Conservation (phyloP, 495 filamentous ascomycete species). For the Hapsidospora chrysogenum region DNA sequence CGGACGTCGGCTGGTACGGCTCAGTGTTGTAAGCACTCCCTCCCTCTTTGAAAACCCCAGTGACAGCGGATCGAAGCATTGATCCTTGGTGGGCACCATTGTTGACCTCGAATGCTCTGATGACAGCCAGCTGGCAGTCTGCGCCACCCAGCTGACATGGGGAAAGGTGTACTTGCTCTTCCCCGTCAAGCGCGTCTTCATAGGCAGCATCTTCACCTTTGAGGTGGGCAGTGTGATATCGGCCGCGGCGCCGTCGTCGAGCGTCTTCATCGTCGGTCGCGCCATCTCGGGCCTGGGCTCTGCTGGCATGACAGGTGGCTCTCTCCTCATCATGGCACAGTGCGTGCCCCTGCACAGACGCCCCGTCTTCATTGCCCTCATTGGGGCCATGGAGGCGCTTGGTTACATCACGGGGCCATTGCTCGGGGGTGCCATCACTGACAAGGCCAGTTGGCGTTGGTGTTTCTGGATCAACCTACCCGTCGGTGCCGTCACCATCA, state of each 20-base stretch:
- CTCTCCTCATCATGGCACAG: constrained; percentile 52
- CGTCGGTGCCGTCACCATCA: constrained; percentile 36
- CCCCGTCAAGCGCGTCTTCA: constrained; percentile 46
- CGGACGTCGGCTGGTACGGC: constrained; percentile 32
- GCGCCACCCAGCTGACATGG: constrained; percentile 43
- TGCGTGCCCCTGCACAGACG: constrained; percentile 47
- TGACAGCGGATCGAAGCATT: too few relatives aligned
- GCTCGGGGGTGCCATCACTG: constrained; percentile 29
- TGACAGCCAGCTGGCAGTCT: constrained; percentile 49
- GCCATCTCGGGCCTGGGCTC: constrained; percentile 60
- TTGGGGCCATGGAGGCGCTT: constrained; percentile 57
- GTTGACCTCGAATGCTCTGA: too few relatives aligned
- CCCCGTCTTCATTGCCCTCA: constrained; percentile 45
- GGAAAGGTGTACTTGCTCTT: constrained; percentile 61
- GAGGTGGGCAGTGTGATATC: constrained; percentile 62
- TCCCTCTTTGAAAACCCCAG: constrained; percentile 37
- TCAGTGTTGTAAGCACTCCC: not conserved
- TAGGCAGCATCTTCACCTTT: constrained; percentile 50
- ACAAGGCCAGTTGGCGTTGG: constrained; percentile 52
- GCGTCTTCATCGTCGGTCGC: constrained; percentile 56
- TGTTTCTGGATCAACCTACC: constrained; percentile 60
- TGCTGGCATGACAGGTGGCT: constrained; percentile 60
- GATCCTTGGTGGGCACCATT: too few relatives aligned
- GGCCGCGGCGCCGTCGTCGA: constrained; percentile 49
- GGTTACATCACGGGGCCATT: constrained; percentile 54